Conservation (phyloP, 345 rosid genomes). For the Heritiera fomes region DNA sequence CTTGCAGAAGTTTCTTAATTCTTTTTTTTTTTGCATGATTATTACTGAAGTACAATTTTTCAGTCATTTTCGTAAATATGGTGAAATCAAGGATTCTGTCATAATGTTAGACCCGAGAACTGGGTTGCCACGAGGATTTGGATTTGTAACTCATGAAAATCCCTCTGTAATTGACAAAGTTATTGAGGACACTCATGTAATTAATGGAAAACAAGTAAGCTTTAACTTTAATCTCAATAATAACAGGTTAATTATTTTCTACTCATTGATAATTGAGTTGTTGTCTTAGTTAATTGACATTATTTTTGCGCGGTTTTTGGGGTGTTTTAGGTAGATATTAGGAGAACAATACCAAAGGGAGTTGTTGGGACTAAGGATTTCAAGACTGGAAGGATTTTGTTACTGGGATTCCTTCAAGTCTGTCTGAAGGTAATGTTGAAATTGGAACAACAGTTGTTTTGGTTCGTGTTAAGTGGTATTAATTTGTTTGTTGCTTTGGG, state of each 20-base stretch:
- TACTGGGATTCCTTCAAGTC: slow-evolving; percentile 80
- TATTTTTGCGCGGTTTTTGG: background rate
- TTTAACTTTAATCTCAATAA: slow-evolving; percentile 10
- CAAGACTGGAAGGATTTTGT: slow-evolving; percentile 88
- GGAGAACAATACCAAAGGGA: slow-evolving; percentile 81
- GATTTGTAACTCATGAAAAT: slow-evolving; percentile 89
- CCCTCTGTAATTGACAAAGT: slow-evolving; percentile 81
- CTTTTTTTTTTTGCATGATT: slow-evolving; percentile 19
- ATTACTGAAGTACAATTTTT: slow-evolving; percentile 66
- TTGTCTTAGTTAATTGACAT: slow-evolving; percentile 5
- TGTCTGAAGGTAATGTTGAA: slow-evolving; percentile 60
- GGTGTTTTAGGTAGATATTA: slow-evolving; percentile 69
- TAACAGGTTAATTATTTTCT: background rate
- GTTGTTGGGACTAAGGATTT: slow-evolving; percentile 66
- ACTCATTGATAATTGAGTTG: background rate
- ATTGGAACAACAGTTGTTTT: background rate
- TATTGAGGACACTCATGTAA: slow-evolving; percentile 67
- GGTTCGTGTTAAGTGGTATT: background rate
- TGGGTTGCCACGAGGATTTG: slow-evolving; percentile 93
- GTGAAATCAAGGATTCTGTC: slow-evolving; percentile 89
- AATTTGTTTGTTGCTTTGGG: background rate
- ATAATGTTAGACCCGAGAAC: slow-evolving; percentile 92
- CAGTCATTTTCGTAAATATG: slow-evolving; percentile 79
- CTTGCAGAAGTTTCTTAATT: background rate
- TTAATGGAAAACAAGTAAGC: slow-evolving; percentile 80